Base-by-base conservation (phyloP, 495 filamentous ascomycete genomes). In the Aspergillus steynii region DNA sequence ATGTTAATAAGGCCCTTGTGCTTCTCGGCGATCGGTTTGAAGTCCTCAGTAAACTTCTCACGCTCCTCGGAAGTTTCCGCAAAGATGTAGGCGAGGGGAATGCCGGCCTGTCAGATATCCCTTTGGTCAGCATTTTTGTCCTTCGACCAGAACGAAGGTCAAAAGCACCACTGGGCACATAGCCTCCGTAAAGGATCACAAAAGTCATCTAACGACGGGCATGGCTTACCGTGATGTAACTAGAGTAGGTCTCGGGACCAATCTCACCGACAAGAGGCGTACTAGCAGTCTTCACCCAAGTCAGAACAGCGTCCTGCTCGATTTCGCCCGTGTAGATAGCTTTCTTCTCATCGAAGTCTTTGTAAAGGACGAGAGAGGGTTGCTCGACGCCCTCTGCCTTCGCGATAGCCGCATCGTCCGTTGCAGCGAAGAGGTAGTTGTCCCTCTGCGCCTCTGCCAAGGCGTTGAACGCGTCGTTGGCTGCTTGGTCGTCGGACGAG, bases 311-410 rank as follows among this genome's bases (percentile, higher is more conserved):
- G 63, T 91, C 88, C 64, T 80, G 81, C 20, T 88, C 87, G 70
- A 97, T 90, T 69, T 89, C 86, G 65, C 90, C 92, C 26, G 86
- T 79, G 80, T 88, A 98, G 55, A 87, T 80, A 62, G 84, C 82
- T 84, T 96, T 97, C 81, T 94, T 94, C 82, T 97, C 95, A 71
- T 99, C 95, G 65, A 98, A 99, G 46, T 89, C 82, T 84, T 99
- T 99, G 88, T 97, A 98, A 53, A 99, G 85, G 61, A 97, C 91
- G 62, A 99, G 79, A 4, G 90, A 89, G 51, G 95, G 95, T 66
- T 88, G 84, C 66, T 85, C 89, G 67, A 93, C 92, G 69, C 88
- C 93, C 79, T 96, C 95, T 29, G 89, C 85, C 83, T 96, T 87
- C 61, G 95, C 95, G 65, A 99, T 79, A 50, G 80, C 85, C 50